These are phyloP conservation scores for Coccomyxa sp. DNA, from an alignment of 139 green algal genomes.

Conservation along the genomic window DNA sequence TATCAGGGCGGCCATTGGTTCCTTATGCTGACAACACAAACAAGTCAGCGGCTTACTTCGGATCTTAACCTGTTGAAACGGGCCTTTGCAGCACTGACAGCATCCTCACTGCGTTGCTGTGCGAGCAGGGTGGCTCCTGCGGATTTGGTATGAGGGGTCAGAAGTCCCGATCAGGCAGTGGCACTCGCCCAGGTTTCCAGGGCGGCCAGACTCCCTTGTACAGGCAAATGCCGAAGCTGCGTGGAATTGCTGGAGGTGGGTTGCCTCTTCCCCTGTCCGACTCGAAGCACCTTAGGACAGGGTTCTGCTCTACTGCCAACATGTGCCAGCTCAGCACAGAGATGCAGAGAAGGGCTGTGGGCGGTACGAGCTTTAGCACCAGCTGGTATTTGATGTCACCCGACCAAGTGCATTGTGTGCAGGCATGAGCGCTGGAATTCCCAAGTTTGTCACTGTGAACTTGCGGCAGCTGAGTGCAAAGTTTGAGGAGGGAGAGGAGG, in stretches of 20 bases:
- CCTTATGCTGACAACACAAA: no score
- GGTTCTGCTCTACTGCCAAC: no score
- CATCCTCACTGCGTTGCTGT: neutral
- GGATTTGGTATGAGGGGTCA: constrained; percentile 97
- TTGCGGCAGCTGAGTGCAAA: constrained; percentile 69
- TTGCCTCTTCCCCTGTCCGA: no score
- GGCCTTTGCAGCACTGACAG: no score
- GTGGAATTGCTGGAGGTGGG: constrained; percentile 92
- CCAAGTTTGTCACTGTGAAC: constrained; percentile 89
- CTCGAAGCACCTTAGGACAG: no score
- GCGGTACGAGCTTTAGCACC: no score
- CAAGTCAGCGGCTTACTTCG: no score
- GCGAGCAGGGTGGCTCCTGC: constrained; percentile 81
- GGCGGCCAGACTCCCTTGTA: constrained; percentile 97
- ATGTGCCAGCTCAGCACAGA: no score
- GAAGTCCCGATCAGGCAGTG: constrained; percentile 84
- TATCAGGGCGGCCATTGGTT: no score
- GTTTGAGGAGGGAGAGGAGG: constrained; percentile 73
- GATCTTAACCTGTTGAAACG: no score
- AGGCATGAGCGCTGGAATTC: constrained; percentile 88
- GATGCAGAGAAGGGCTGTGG: no score
- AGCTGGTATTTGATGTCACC: no score
- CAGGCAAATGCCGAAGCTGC: constrained; percentile 92
- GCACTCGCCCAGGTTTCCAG: constrained; percentile 90
- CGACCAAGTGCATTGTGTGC: neutral